Percentiles rank a stretch among this genome's conserved stretches.
These are phyloP conservation scores for Lipomyces anomalus DNA, from an alignment of 805 yeast species.

Conservation along the genomic window DNA sequence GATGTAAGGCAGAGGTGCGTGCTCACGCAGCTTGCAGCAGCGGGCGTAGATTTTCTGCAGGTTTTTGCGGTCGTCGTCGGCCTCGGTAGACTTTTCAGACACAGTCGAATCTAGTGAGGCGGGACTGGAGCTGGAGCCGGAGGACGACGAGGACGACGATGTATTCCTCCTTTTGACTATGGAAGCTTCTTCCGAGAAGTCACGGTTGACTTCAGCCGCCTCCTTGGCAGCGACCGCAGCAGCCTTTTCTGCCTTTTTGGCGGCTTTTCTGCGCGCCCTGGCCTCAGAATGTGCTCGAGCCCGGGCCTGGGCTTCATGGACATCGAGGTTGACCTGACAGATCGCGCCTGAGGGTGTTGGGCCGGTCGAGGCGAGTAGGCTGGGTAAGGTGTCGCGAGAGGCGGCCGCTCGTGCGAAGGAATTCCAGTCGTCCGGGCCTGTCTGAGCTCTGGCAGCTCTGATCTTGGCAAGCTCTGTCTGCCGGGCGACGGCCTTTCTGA, in stretches of 20 bases:
- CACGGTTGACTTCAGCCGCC: not conserved
- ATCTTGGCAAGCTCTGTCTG: not conserved
- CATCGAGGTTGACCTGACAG: not conserved
- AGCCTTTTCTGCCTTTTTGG: not conserved
- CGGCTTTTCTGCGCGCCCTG: not conserved
- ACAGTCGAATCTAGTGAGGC: not conserved
- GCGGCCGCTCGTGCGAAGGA: not conserved
- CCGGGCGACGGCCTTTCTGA: constrained; percentile 8
- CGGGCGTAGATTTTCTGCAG: constrained; percentile 9
- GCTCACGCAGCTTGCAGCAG: constrained; percentile 23
- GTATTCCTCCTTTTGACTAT: too few relatives aligned
- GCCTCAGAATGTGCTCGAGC: not conserved
- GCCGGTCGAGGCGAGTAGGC: not conserved
- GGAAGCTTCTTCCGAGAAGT: not conserved
- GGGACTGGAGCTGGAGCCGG: not conserved
- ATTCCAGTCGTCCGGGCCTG: not conserved
- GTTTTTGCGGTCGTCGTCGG: not conserved
- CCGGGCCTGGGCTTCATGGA: not conserved
- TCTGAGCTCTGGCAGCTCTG: not conserved
- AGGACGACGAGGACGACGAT: not conserved
- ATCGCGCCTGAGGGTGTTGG: not conserved
- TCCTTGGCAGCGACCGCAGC: not conserved
- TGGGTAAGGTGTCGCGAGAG: not conserved
- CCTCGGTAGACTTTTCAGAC: not conserved
- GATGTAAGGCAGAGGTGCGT: constrained; percentile 8